Percentiles rank a stretch among this genome's conserved stretches.
phyloP scores from a whole-genome alignment of 768 basidiomycete species.

The Kondoa subrosea region DNA sequence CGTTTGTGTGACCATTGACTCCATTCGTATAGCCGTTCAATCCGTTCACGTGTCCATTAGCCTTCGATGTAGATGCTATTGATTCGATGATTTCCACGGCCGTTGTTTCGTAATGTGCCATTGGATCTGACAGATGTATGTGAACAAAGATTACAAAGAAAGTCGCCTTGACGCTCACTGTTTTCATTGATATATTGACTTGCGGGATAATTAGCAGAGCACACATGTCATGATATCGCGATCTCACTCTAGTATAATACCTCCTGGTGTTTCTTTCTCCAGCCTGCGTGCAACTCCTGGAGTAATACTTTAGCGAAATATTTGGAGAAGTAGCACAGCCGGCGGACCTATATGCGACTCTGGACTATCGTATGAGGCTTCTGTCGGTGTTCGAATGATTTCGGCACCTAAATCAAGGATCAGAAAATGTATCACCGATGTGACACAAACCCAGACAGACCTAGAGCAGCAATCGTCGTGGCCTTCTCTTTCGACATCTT shows the following conservation, averaged over 20 bases:
- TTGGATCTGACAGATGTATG: slow-evolving; percentile 20
- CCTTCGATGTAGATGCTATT: slow-evolving; percentile 39
- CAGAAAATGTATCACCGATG: neutral
- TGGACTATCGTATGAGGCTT: slow-evolving; percentile 71
- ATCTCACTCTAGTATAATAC: slow-evolving; percentile 57
- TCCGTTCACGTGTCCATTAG: neutral
- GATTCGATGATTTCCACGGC: slow-evolving; percentile 81
- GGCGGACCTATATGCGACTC: slow-evolving; percentile 54
- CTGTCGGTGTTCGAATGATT: slow-evolving; percentile 82
- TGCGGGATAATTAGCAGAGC: neutral
- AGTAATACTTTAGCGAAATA: slow-evolving; percentile 11
- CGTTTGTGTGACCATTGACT: slow-evolving; percentile 65
- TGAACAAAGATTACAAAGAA: no score
- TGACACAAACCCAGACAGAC: neutral
- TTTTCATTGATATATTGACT: slow-evolving; percentile 50
- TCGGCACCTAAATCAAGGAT: slow-evolving; percentile 44
- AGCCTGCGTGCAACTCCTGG: slow-evolving; percentile 68
- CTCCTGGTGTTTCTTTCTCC: slow-evolving; percentile 59
- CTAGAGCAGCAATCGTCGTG: slow-evolving; percentile 71
- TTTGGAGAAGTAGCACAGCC: neutral
- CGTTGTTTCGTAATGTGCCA: slow-evolving; percentile 73
- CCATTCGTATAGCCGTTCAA: slow-evolving; percentile 65
- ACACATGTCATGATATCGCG: neutral
- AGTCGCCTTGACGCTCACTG: slow-evolving; percentile 45
- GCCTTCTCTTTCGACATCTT: slow-evolving; percentile 98